Percentiles rank a stretch among this genome's conserved stretches.
These are phyloP conservation scores for Olyra latifolia DNA, from an alignment of 176 grass and related monocot genomes.

Conservation along the genomic window DNA sequence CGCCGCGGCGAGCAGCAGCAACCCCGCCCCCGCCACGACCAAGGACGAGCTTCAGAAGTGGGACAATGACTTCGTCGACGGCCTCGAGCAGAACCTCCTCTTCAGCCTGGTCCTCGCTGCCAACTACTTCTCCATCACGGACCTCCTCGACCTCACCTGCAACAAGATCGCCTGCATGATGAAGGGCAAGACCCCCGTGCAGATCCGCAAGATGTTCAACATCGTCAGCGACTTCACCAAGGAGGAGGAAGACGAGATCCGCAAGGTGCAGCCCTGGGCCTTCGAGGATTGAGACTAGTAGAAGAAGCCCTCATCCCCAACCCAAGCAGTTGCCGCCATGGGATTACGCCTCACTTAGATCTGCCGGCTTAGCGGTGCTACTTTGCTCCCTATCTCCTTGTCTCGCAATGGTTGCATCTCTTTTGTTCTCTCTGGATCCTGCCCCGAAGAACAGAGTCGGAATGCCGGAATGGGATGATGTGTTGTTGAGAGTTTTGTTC, in stretches of 20 bases:
- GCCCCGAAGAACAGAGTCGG: too few species aligned
- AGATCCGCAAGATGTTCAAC: conserved; percentile 9
- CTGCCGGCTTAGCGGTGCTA: too few species aligned
- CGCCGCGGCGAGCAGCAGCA: not conserved
- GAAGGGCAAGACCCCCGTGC: not conserved
- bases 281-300: not conserved
- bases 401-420: too few species aligned
- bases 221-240: not conserved
- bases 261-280: conserved; percentile 1
- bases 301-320: not conserved
- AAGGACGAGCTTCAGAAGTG: not conserved
- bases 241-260: conserved; percentile 3
- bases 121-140: not conserved
- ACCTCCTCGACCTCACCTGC: not conserved
- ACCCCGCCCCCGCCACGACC: not conserved
- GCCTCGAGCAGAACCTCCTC: not conserved
- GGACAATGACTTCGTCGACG: not conserved
- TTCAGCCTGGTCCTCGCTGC: not conserved
- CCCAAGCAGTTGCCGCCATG: not conserved
- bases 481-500: too few species aligned
- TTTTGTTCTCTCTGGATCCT: too few species aligned
- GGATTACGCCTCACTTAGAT: not conserved
- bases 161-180: not conserved
- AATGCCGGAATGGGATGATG: too few species aligned
- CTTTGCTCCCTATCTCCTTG: too few species aligned